Conservation (phyloP, 176 grass and related monocot genomes). For the Phoenix roebelenii region DNA sequence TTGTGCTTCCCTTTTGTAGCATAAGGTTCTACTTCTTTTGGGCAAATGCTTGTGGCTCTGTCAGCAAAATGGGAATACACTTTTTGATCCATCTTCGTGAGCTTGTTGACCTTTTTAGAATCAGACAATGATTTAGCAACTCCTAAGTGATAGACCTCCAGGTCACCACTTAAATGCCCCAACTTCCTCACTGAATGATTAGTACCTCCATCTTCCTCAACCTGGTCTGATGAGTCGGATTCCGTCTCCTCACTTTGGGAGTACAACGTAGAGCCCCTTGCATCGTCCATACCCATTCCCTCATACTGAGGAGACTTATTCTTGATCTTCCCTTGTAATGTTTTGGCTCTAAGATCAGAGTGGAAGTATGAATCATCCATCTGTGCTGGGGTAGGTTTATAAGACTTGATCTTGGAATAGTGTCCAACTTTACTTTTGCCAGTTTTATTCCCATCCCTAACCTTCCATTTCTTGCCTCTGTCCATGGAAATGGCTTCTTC, state of each 20-base stretch:
- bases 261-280: constrained; percentile 29
- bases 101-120: constrained; percentile 34
- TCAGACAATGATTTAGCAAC: constrained; percentile 26
- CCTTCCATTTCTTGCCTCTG: constrained; percentile 12
- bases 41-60: constrained; percentile 5
- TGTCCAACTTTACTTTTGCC: constrained; percentile 26
- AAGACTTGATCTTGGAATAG: constrained; percentile 37
- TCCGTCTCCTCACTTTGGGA: constrained; percentile 68
- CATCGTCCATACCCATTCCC: constrained; percentile 31
- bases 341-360: constrained; percentile 34
- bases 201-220: constrained; percentile 28
- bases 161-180: constrained; percentile 20
- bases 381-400: constrained; percentile 30
- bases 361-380: constrained; percentile 24
- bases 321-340: constrained; percentile 28
- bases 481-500: constrained; percentile 4
- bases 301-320: constrained; percentile 30
- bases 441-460: constrained; percentile 29
- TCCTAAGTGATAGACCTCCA: constrained; percentile 15
- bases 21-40: constrained; percentile 42
- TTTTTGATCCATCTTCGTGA: constrained; percentile 31
- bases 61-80: constrained; percentile 21
- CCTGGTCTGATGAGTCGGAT: constrained; percentile 75
- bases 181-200: constrained; percentile 5
- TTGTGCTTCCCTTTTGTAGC: constrained; percentile 42